Evolutionary conservation across 1,284 basidiomycete species (phyloP).

Genomic region (Butyriboletus appendiculatus): DNA sequence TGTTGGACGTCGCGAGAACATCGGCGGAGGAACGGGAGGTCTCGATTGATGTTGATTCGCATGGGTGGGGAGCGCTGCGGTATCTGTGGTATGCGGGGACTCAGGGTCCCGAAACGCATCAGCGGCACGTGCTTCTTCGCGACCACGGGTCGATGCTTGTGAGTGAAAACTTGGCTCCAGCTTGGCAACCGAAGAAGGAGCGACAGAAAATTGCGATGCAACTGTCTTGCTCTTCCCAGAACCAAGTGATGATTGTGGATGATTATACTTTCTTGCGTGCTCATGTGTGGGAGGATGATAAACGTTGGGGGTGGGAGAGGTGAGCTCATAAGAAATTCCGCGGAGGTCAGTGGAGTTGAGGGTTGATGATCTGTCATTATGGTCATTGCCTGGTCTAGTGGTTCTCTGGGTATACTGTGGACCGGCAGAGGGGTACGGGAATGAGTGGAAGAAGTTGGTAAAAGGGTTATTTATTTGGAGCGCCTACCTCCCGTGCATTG

Average conservation of each 20-base stretch:
- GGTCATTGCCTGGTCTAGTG: constrained; percentile 25
- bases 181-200: constrained; percentile 12
- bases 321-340: constrained; percentile 32
- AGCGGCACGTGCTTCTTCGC: constrained; percentile 19
- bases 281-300: constrained; percentile 16
- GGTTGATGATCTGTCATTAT: constrained; percentile 21
- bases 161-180: constrained; percentile 17
- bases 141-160: constrained; percentile 15
- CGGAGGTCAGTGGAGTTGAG: constrained; percentile 25
- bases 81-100: constrained; percentile 5
- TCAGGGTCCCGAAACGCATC: constrained; percentile 13
- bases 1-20: constrained; percentile 34
- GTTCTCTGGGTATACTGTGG: constrained; percentile 26
- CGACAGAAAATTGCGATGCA: constrained; percentile 11
- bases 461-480: background rate
- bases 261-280: constrained; percentile 6
- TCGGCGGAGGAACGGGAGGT: constrained; percentile 1
- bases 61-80: constrained; percentile 8
- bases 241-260: constrained; percentile 24
- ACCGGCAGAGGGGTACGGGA: constrained; percentile 3
- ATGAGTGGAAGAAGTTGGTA: constrained; percentile 7
- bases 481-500: constrained; percentile 52
- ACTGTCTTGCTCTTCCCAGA: constrained; percentile 23
- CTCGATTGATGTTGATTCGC: constrained; percentile 7
- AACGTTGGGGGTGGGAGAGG: constrained; percentile 17